Evolutionary conservation across 148 eudicot genomes (phyloP), one percentile per base, ranked within the genome.

Genomic region (Rhododendron griersonianum): DNA sequence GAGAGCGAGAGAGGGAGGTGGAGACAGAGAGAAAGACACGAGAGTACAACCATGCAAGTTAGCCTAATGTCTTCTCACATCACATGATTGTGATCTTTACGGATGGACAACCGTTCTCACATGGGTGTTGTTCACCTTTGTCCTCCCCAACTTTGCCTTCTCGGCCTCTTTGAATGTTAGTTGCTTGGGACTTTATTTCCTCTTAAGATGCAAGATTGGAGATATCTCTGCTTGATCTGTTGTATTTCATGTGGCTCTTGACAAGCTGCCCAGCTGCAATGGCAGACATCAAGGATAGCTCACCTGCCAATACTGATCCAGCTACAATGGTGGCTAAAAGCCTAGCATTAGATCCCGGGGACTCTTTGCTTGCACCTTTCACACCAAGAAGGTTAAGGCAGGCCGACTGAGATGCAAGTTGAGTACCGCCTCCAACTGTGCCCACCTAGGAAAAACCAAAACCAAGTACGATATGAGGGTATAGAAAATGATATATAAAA

Each of bases 231-330:
- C 84, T 86, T 15, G 91, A 90, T 90, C 91, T 86, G 87, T 90
- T 90, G 91, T 90, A 90, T 81, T 90, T 90, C 88, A 90, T 84
- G 85, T 90, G 91, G 88, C 88, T 86, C 50, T 81, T 84, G 33
- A 90, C 91, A 7, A 90, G 88, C 85, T 90, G 90, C 37, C 91
- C 91, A 39, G 87, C 83, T 28, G 89, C 89, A 44, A 88, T 88
- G 47, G 90, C 91, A 11, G 91, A 90, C 91, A 90, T 90, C 45
- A 90, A 73, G 10, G 91, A 90, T 33, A 90, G 86, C 86, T 90
- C 91, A 41, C 90, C 91, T 2, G 91, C 91, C 48, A 90, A 83
- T 6, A 90, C 91, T 10, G 90, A 84, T 11, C 91, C 91, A 7
- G 91, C 91, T 59, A 90, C 88, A 47, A 90, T 86, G 47, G 85